Percentiles rank a stretch among this genome's conserved stretches.
Evolutionary conservation across 1,284 basidiomycete genomes (phyloP).

Genomic region (Mycena sp.): DNA sequence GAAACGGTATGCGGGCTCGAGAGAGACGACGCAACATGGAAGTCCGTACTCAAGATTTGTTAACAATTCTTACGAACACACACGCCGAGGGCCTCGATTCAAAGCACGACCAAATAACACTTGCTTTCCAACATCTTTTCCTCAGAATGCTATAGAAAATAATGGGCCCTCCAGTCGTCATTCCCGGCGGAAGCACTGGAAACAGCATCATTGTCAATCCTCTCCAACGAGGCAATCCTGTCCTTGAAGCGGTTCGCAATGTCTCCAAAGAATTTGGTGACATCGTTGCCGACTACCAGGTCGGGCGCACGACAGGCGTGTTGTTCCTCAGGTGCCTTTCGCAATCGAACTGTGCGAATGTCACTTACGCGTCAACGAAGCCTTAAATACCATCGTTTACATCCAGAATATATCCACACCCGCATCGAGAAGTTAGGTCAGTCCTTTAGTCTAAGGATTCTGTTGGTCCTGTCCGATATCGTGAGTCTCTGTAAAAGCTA

Average conservation of each 20-base stretch:
- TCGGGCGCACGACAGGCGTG: conserved; percentile 95
- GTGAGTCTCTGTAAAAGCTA: conserved; percentile 55
- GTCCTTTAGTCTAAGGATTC: conserved; percentile 85
- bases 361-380: conserved; percentile 51
- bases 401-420: conserved; percentile 96
- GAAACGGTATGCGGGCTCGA: conserved; percentile 18
- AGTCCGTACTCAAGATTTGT: no score
- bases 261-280: conserved; percentile 96
- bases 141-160: no score
- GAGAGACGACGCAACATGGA: conserved; percentile 19
- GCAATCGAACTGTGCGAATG: not conserved
- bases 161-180: conserved; percentile 69
- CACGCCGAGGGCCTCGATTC: not conserved
- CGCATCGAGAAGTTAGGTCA: conserved; percentile 89
- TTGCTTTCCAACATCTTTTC: not conserved
- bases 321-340: conserved; percentile 82
- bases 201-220: conserved; percentile 82
- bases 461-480: conserved; percentile 94
- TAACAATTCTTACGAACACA: not conserved
- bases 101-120: not conserved
- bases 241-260: conserved; percentile 86
- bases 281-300: conserved; percentile 93
- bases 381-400: conserved; percentile 93
- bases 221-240: conserved; percentile 83
- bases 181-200: conserved; percentile 61